Conservation (phyloP, 768 basidiomycete species). For the Lepiota brunneoincarnata region DNA sequence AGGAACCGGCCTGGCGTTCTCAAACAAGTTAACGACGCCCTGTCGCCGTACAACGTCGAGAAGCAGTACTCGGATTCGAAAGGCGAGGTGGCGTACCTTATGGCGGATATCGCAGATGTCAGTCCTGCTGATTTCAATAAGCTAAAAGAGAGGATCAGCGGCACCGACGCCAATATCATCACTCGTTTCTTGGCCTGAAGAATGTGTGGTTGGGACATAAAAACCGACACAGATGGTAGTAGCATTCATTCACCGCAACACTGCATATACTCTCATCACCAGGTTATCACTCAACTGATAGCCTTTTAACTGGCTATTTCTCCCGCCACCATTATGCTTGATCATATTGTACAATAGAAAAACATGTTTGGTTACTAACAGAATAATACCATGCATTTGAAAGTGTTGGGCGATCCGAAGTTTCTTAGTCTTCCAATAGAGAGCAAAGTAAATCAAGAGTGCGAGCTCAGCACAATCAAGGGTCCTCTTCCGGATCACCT, state of each 20-base stretch:
- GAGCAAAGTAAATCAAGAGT: constrained; percentile 9
- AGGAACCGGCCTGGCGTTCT: constrained; percentile 95
- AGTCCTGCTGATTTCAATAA: constrained; percentile 75
- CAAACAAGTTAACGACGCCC: constrained; percentile 88
- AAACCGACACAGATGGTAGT: constrained; percentile 32
- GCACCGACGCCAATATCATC: constrained; percentile 83
- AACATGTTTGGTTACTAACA: not conserved
- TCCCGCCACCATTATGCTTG: not conserved
- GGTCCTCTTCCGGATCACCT: constrained; percentile 90
- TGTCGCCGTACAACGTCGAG: constrained; percentile 96
- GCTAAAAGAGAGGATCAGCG: constrained; percentile 74
- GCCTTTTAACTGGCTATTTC: constrained; percentile 43
- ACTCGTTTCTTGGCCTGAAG: constrained; percentile 75
- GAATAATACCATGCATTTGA: not conserved
- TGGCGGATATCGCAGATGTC: constrained; percentile 95
- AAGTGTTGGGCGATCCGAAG: not conserved
- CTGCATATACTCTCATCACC: constrained; percentile 19
- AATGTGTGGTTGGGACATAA: constrained; percentile 13
- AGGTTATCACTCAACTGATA: constrained; percentile 35
- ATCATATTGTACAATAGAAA: constrained; percentile 17
- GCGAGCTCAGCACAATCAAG: constrained; percentile 27
- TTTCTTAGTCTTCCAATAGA: constrained; percentile 7
- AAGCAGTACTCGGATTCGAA: constrained; percentile 99
- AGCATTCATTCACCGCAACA: constrained; percentile 16
- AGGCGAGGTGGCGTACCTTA: constrained; percentile 89